Base-by-base conservation (phyloP, 2,329 filamentous ascomycete genomes). In the Camillea tinctor region DNA sequence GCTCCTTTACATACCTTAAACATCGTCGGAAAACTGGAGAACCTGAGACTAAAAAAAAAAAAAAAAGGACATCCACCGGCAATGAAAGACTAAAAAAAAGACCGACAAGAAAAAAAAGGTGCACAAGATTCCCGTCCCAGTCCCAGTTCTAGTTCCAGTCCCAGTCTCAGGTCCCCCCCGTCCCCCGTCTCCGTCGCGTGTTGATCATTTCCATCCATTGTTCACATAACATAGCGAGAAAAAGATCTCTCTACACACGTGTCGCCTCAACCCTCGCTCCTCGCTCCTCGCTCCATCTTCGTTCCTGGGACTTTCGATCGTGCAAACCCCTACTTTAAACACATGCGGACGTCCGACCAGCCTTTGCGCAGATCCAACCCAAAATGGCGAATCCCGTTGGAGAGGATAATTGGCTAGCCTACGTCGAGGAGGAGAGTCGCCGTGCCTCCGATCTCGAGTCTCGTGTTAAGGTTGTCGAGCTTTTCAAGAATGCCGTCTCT, bases 371-470 rank as follows among this genome's bases (percentile, higher is more conserved):
- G 61, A 55, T 59, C 57, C 64, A 63, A 58, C 56, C 60, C 64
- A 70, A 60, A 64, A 83, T 83, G 80, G 77, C 76, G 69, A 79
- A 73, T 64, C 88, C 89, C 52, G 81, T 92, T 66, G 90, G 90
- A 69, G 91, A 95, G 78, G 86, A 90, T 60, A 84, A 84, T 72
- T 95, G 91, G 91, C 76, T 90, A 66, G 89, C 90, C 68, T 91
- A 90, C 75, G 83, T 94, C 65, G 86, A 91, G 63, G 91, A 93
- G 74, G 85, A 90, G 67, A 84, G 82, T 59, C 79, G 82, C 75
- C 77, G 80, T 76, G 79, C 88, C 71, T 72, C 79, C 71, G 77
- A 88, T 71, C 75, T 90, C 57, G 89, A 92, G 62, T 83, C 86
- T 68, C 86, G 89, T 66, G 83, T 92, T 71, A 81, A 83, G 62